Evolutionary conservation across 345 rosid genomes (phyloP).

Genomic region (Moricandia moricandioides): DNA sequence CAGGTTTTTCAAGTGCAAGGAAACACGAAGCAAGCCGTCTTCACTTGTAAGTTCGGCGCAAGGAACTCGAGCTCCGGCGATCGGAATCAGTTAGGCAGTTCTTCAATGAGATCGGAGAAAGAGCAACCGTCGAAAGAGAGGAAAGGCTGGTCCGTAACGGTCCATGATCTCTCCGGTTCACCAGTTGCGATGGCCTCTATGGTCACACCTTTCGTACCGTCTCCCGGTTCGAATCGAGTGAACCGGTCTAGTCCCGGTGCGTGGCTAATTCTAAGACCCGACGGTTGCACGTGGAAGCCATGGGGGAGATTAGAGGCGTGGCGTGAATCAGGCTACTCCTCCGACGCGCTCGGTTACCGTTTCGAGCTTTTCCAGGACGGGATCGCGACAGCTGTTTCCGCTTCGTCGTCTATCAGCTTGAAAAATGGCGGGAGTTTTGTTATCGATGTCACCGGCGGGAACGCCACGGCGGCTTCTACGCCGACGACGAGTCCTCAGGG

Average conservation of each 20-base stretch:
- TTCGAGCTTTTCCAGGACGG: constrained; percentile 72
- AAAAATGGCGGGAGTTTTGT: constrained; percentile 75
- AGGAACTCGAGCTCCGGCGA: constrained; percentile 50
- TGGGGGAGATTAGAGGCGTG: constrained; percentile 97
- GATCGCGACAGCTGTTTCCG: constrained; percentile 37
- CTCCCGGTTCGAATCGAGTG: constrained; percentile 81
- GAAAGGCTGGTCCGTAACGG: constrained; percentile 88
- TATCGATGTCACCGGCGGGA: constrained; percentile 59
- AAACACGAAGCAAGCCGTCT: constrained; percentile 81
- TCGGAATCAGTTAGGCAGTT: constrained; percentile 50
- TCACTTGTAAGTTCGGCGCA: constrained; percentile 88
- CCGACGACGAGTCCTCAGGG: constrained; percentile 72
- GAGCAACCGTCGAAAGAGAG: constrained; percentile 65
- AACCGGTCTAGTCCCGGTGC: constrained; percentile 85
- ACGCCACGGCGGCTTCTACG: constrained; percentile 45
- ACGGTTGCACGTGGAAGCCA: constrained; percentile 81
- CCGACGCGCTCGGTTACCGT: constrained; percentile 64
- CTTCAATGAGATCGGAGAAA: constrained; percentile 53
- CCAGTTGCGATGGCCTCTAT: constrained; percentile 97
- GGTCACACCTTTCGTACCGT: constrained; percentile 96
- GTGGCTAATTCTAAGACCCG: constrained; percentile 89
- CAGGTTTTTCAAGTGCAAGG: constrained; percentile 95
- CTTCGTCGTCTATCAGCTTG: constrained; percentile 52
- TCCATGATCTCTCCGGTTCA: constrained; percentile 95
- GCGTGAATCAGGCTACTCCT: constrained; percentile 57